Evolutionary conservation across 108 stramenopile genomes (phyloP).

Genomic region (Pseudonitzschia delicatissima): DNA sequence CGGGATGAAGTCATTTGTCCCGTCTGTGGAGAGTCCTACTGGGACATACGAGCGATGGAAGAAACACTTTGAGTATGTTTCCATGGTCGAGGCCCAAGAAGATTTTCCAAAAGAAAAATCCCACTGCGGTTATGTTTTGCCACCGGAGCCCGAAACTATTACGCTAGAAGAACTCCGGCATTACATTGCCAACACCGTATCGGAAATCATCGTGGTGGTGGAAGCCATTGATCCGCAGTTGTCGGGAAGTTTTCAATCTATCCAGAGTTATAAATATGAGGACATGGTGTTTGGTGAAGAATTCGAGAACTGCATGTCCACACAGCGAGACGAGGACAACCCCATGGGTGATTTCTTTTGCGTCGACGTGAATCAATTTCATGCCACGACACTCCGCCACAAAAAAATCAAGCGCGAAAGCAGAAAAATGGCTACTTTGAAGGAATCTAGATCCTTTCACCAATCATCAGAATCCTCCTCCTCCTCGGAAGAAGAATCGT

Average conservation of each 20-base stretch:
- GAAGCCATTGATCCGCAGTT: conserved; percentile 70
- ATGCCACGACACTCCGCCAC: too few species aligned
- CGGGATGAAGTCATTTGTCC: conserved; percentile 60
- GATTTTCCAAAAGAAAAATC: conserved; percentile 18
- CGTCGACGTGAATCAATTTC: conserved; percentile 5
- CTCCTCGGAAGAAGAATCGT: too few species aligned
- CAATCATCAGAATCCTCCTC: too few species aligned
- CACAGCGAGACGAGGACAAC: too few species aligned
- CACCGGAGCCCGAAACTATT: conserved; percentile 9
- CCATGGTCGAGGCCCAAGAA: conserved; percentile 47
- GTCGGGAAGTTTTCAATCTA: conserved; percentile 71
- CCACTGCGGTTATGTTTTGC: conserved; percentile 10
- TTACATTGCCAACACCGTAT: conserved; percentile 35
- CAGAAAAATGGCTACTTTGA: too few species aligned
- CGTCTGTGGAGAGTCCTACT: conserved; percentile 65
- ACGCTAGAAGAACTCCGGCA: conserved; percentile 43
- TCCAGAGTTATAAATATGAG: conserved; percentile 72
- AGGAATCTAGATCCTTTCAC: too few species aligned
- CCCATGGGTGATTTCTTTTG: neutral
- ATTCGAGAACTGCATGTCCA: neutral
- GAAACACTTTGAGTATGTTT: conserved; percentile 55
- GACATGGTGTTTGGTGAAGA: conserved; percentile 57
- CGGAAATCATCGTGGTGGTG: conserved; percentile 68
- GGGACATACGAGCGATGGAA: conserved; percentile 49
- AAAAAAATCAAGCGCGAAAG: too few species aligned